phyloP scores from a whole-genome alignment of 2,329 filamentous ascomycete genomes.

The Fusarium sp. region DNA sequence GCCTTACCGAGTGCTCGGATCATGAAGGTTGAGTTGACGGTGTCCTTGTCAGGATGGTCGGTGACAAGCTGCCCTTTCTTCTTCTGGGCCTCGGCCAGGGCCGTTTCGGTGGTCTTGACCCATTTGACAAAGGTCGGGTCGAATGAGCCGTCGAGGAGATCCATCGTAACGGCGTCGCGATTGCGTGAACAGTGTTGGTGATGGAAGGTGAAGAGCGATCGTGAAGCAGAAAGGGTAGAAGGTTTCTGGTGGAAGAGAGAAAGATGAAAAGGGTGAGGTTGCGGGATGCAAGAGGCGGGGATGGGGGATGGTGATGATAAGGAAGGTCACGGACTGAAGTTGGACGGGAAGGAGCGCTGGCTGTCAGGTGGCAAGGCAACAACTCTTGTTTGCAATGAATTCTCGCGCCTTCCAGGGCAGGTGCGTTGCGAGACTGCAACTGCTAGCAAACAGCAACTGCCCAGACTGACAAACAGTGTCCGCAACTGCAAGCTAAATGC shows the following conservation, averaged over 20 bases:
- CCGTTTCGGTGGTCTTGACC: neutral
- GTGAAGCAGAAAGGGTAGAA: too few relatives aligned
- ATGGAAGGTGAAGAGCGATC: fast-evolving
- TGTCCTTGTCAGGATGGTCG: neutral
- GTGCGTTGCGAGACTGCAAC: neutral
- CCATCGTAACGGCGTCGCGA: neutral
- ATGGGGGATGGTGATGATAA: too few relatives aligned
- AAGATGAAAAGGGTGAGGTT: neutral
- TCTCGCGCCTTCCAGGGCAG: neutral
- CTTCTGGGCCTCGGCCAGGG: neutral
- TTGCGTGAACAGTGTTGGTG: fast-evolving
- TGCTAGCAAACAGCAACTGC: neutral
- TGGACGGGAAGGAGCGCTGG: neutral
- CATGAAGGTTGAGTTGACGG: neutral
- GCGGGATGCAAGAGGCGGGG: neutral
- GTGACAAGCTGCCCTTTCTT: conserved; percentile 16
- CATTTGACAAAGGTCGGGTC: neutral
- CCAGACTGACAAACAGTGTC: neutral
- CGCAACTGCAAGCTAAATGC: neutral
- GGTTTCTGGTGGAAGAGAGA: neutral
- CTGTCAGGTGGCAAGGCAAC: neutral
- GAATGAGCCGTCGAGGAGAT: neutral
- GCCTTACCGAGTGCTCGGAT: neutral
- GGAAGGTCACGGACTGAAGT: neutral
- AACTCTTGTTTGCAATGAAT: neutral